Conservation (phyloP, 257 asterid genomes). For the Cinchona pubescens region DNA sequence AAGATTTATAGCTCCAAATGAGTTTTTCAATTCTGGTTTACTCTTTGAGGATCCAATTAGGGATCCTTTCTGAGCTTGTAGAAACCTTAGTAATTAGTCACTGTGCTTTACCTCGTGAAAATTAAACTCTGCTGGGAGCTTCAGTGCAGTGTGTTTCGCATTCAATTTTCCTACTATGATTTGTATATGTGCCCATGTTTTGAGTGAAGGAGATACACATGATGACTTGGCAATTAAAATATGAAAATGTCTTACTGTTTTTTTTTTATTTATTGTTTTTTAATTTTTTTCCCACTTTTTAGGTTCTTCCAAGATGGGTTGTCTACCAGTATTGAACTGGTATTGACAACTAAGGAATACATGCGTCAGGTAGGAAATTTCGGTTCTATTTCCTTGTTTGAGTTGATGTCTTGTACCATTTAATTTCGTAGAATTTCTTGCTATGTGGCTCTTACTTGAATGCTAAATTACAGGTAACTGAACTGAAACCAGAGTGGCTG, state of each 20-base stretch:
- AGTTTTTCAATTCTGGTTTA: not conserved
- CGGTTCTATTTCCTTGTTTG: not conserved
- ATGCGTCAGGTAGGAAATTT: conserved; percentile 65
- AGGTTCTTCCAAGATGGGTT: conserved; percentile 76
- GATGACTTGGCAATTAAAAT: not conserved
- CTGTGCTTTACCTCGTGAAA: no score
- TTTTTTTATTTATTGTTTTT: no score
- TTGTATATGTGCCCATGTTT: not conserved
- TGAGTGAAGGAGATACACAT: not conserved
- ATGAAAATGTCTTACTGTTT: not conserved
- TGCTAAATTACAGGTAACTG: conserved; percentile 56
- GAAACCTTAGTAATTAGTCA: no score
- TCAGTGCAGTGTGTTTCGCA: no score
- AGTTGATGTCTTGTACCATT: not conserved
- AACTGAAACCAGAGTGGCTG: conserved; percentile 76
- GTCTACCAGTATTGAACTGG: conserved; percentile 73
- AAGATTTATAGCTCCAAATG: not conserved
- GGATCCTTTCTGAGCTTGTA: not conserved
- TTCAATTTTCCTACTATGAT: not conserved
- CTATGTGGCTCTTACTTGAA: not conserved
- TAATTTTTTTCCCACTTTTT: no score
- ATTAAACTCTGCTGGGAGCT: no score
- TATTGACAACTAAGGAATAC: conserved; percentile 69
- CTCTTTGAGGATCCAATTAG: not conserved
- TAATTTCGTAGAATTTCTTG: not conserved